Evolutionary conservation across 148 eudicot species (phyloP).

Genomic region (Camellia lanceoleosa): DNA sequence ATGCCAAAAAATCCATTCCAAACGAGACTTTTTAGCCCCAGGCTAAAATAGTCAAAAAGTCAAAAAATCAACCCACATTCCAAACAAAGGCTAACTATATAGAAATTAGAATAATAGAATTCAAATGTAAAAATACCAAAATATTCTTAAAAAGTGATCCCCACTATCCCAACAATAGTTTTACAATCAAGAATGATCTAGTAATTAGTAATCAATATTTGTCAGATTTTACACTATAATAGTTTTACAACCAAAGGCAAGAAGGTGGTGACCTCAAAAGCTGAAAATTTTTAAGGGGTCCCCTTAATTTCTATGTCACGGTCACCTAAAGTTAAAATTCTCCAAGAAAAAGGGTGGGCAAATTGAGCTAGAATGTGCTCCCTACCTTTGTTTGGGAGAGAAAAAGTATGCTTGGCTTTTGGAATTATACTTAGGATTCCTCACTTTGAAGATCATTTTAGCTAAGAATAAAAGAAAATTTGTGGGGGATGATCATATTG

Average conservation of each 20-base stretch:
- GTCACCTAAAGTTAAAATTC: constrained; percentile 18
- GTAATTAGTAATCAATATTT: too few species aligned
- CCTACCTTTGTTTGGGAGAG: constrained; percentile 23
- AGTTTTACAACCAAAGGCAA: constrained; percentile 16
- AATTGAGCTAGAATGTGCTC: constrained; percentile 11
- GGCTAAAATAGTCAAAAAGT: too few species aligned
- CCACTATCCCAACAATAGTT: too few species aligned
- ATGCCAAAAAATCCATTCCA: too few species aligned
- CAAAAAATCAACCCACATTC: too few species aligned
- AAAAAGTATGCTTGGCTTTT: constrained; percentile 35
- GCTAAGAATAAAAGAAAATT: constrained; percentile 19
- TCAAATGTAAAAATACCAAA: too few species aligned
- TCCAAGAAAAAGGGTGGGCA: neutral
- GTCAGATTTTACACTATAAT: neutral
- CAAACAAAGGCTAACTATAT: too few species aligned
- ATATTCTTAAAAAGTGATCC: too few species aligned
- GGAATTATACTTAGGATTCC: constrained; percentile 40
- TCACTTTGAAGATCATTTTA: constrained; percentile 23
- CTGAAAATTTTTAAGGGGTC: constrained; percentile 13
- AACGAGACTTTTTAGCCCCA: too few species aligned
- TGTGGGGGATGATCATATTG: constrained; percentile 21
- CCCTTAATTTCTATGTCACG: constrained; percentile 19
- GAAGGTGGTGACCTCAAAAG: constrained; percentile 15
- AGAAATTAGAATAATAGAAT: too few species aligned
- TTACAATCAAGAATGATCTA: too few species aligned